Evolutionary conservation across 345 rosid species (phyloP).

Genomic region (Lepidium sativum): DNA sequence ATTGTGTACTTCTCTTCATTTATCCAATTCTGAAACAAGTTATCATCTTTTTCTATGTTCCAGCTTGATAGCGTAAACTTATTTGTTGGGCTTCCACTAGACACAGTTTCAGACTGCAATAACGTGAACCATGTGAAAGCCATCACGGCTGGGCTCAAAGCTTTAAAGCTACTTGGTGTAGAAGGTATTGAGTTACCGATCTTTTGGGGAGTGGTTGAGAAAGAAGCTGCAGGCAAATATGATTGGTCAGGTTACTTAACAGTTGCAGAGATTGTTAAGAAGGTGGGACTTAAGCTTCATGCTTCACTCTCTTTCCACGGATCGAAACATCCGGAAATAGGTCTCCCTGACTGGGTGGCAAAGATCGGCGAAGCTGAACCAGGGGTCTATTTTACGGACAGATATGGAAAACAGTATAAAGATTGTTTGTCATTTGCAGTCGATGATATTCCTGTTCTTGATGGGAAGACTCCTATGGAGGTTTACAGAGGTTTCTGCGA

Average conservation of each 20-base stretch:
- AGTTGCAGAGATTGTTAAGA: slow-evolving; percentile 70
- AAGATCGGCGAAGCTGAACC: slow-evolving; percentile 45
- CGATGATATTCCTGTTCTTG: slow-evolving; percentile 64
- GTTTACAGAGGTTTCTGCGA: slow-evolving; percentile 62
- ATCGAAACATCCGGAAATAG: slow-evolving; percentile 31
- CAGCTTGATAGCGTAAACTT: slow-evolving; percentile 53
- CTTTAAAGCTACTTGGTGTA: slow-evolving; percentile 76
- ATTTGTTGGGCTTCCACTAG: slow-evolving; percentile 82
- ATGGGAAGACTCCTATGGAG: slow-evolving; percentile 69
- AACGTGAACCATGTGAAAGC: slow-evolving; percentile 66
- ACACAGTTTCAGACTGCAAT: slow-evolving; percentile 55
- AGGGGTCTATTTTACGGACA: slow-evolving; percentile 49
- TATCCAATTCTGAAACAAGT: neutral
- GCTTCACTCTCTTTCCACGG: slow-evolving; percentile 71
- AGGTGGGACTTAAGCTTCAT: slow-evolving; percentile 72
- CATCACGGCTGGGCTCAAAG: slow-evolving; percentile 68
- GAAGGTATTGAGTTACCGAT: slow-evolving; percentile 87
- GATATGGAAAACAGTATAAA: slow-evolving; percentile 42
- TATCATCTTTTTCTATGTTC: neutral
- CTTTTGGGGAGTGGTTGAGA: slow-evolving; percentile 97
- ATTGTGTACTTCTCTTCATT: neutral
- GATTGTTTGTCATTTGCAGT: slow-evolving; percentile 72
- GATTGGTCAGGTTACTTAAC: slow-evolving; percentile 80
- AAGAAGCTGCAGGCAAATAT: slow-evolving; percentile 65
- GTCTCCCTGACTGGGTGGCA: slow-evolving; percentile 74